These are phyloP conservation scores for Hysterangium stoloniferum DNA, from an alignment of 768 basidiomycete genomes.

Conservation along the genomic window DNA sequence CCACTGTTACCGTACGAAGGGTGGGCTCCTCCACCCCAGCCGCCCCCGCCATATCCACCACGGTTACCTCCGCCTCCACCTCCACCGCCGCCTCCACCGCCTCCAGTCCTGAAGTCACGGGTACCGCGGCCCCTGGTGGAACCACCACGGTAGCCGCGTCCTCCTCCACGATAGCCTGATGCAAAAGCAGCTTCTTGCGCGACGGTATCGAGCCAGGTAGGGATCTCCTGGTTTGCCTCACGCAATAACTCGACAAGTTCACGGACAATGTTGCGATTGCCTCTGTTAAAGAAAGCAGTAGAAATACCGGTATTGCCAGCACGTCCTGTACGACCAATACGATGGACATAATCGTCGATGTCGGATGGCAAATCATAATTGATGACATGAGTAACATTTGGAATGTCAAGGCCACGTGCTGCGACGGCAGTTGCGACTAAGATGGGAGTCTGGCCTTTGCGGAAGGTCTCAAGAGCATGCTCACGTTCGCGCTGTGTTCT, in stretches of 20 bases:
- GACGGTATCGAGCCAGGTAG: slow-evolving; percentile 82
- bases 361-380: slow-evolving; percentile 97
- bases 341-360: slow-evolving; percentile 98
- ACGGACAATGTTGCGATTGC: slow-evolving; percentile 86
- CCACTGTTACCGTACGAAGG: slow-evolving; percentile 21
- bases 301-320: slow-evolving; percentile 95
- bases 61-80: slow-evolving; percentile 22
- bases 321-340: slow-evolving; percentile 96
- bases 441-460: slow-evolving; percentile 89
- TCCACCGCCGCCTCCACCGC: slow-evolving; percentile 31
- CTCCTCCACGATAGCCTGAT: slow-evolving; percentile 36
- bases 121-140: slow-evolving; percentile 40
- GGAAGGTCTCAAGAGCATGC: slow-evolving; percentile 91
- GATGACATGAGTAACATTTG: slow-evolving; percentile 97
- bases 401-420: slow-evolving; percentile 97
- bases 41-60: slow-evolving; percentile 26
- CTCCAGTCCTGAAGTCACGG: slow-evolving; percentile 34
- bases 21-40: slow-evolving; percentile 5
- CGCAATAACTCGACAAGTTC: slow-evolving; percentile 89
- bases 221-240: slow-evolving; percentile 95
- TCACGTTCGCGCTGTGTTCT: slow-evolving; percentile 97
- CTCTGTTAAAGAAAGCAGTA: slow-evolving; percentile 94
- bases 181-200: slow-evolving; percentile 76
- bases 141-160: slow-evolving; percentile 43
- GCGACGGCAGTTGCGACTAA: slow-evolving; percentile 98